phyloP scores from a whole-genome alignment of 1,139 yeast genomes.

The Pichia kudriavzevii region DNA sequence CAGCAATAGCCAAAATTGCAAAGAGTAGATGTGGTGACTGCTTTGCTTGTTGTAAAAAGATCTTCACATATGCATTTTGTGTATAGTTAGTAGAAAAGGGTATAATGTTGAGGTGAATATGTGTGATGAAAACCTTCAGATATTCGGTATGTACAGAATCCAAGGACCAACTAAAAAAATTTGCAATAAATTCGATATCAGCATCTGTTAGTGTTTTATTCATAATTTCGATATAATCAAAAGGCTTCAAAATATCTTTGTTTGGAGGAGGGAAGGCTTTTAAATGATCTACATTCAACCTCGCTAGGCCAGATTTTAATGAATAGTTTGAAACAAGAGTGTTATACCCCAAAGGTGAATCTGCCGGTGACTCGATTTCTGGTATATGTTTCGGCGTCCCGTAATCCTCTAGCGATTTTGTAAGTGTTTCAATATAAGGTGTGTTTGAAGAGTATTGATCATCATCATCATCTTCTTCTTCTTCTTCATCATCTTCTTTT shows the following conservation, averaged over 20 bases:
- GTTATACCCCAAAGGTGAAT: not conserved
- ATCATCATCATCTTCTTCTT: slow-evolving; percentile 7
- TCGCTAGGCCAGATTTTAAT: not conserved
- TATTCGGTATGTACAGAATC: slow-evolving; percentile 30
- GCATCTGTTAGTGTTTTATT: slow-evolving; percentile 24
- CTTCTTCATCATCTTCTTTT: slow-evolving; percentile 1
- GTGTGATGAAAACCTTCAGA: slow-evolving; percentile 32
- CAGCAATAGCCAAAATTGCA: slow-evolving; percentile 54
- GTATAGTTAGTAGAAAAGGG: slow-evolving; percentile 32
- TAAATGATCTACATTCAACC: not conserved
- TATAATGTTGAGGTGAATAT: slow-evolving; percentile 32
- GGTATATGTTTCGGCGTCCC: slow-evolving; percentile 2
- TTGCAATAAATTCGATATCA: slow-evolving; percentile 22
- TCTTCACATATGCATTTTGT: slow-evolving; percentile 36
- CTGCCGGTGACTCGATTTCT: slow-evolving; percentile 2
- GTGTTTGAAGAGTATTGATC: slow-evolving; percentile 13
- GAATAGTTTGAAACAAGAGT: not conserved
- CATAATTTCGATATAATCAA: slow-evolving; percentile 23
- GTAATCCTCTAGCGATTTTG: slow-evolving; percentile 14
- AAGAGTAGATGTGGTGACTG: slow-evolving; percentile 48
- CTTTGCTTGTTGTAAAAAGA: slow-evolving; percentile 43
- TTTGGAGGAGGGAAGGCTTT: slow-evolving; percentile 13
- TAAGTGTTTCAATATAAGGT: slow-evolving; percentile 21
- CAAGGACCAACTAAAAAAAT: slow-evolving; percentile 26
- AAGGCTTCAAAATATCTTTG: slow-evolving; percentile 7